These are phyloP conservation scores for Marasmius sp. DNA, from an alignment of 1,284 basidiomycete species.

Conservation along the genomic window DNA sequence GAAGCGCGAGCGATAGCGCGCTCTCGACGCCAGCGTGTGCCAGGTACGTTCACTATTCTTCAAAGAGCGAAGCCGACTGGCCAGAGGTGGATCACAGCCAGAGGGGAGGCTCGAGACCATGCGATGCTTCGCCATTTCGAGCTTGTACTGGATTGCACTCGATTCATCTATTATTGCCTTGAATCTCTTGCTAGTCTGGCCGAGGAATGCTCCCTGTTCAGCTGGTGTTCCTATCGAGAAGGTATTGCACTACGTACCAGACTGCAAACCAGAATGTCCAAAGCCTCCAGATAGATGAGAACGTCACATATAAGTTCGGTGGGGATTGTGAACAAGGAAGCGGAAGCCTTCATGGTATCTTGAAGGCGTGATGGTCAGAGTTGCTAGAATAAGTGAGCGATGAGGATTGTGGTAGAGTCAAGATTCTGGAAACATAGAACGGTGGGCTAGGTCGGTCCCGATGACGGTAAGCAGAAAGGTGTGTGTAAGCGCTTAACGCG, in stretches of 20 bases:
- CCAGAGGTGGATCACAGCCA: conserved; percentile 28
- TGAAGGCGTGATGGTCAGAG: neutral
- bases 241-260: conserved; percentile 22
- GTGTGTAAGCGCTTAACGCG: no score
- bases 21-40: conserved; percentile 40
- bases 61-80: conserved; percentile 38
- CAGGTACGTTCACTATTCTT: conserved; percentile 42
- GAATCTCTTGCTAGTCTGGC: conserved; percentile 39
- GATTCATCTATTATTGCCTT: conserved; percentile 37
- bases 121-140: conserved; percentile 44
- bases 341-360: neutral
- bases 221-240: neutral
- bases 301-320: conserved; percentile 44
- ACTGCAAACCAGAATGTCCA: conserved; percentile 37
- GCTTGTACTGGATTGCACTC: conserved; percentile 43
- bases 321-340: conserved; percentile 31
- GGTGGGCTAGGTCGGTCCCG: no score
- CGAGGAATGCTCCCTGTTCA: conserved; percentile 8
- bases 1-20: conserved; percentile 34
- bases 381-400: neutral
- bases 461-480: no score
- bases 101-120: conserved; percentile 35
- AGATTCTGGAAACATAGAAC: neutral
- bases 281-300: conserved; percentile 33
- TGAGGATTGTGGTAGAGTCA: neutral